Evolutionary conservation across 352 stramenopile genomes (phyloP).

Genomic region (Pythium oligandrum): DNA sequence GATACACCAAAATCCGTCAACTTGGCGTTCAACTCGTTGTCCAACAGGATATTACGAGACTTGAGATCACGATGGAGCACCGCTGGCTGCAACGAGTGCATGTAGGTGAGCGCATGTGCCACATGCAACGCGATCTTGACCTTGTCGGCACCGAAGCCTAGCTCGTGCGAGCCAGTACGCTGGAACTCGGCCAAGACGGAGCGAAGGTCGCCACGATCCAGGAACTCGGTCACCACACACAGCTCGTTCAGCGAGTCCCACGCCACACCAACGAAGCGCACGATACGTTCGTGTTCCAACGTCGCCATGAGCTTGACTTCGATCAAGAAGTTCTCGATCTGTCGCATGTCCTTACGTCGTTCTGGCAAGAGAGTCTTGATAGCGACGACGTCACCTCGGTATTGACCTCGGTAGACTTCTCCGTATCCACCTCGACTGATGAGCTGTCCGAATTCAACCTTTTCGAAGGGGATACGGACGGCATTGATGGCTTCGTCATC

Average conservation of each 20-base stretch:
- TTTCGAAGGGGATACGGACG: constrained; percentile 37
- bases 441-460: constrained; percentile 34
- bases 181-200: constrained; percentile 29
- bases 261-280: constrained; percentile 58
- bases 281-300: constrained; percentile 57
- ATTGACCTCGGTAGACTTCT: constrained; percentile 40
- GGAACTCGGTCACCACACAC: constrained; percentile 23
- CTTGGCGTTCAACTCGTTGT: constrained; percentile 18
- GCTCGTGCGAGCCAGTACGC: constrained; percentile 1
- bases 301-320: constrained; percentile 58
- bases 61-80: constrained; percentile 11
- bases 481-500: constrained; percentile 6
- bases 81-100: constrained; percentile 8
- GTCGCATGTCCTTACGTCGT: constrained; percentile 37
- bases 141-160: constrained; percentile 23
- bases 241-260: constrained; percentile 34
- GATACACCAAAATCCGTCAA: constrained; percentile 16
- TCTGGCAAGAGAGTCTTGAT: constrained; percentile 57
- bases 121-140: constrained; percentile 22
- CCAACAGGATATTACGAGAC: constrained; percentile 7
- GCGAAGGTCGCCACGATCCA: constrained; percentile 19
- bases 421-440: constrained; percentile 48
- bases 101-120: constrained; percentile 12
- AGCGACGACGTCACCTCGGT: constrained; percentile 39
- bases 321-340: constrained; percentile 43